phyloP scores from a whole-genome alignment of 306 rosid genomes.

The Quercus gilva region DNA sequence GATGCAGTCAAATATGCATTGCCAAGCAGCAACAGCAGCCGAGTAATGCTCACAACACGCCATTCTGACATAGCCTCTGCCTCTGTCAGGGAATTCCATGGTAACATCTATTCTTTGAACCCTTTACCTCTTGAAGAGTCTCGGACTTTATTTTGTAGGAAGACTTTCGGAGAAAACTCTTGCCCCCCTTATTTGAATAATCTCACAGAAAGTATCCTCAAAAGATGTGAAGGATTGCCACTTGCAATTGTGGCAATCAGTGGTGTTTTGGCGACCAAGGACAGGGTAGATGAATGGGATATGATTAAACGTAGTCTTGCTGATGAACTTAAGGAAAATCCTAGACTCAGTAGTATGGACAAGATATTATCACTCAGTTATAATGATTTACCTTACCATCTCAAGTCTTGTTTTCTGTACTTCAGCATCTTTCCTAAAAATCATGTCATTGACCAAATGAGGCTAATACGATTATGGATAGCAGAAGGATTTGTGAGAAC shows the following conservation, averaged over 20 bases:
- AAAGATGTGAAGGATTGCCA: conserved; percentile 50
- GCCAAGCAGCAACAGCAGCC: conserved; percentile 43
- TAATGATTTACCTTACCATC: not conserved
- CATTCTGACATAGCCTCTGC: conserved; percentile 38
- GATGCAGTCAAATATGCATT: conserved; percentile 43
- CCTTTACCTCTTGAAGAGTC: conserved; percentile 44
- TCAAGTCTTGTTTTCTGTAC: conserved; percentile 3
- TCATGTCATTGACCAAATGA: not conserved
- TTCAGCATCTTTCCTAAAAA: conserved; percentile 1
- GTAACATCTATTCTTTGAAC: conserved; percentile 34
- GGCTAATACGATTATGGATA: conserved; percentile 21
- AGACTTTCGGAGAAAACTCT: conserved; percentile 39
- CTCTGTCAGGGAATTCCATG: conserved; percentile 29
- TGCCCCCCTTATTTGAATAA: conserved; percentile 44
- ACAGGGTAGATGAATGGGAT: conserved; percentile 45
- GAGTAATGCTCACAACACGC: conserved; percentile 56
- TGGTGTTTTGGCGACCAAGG: conserved; percentile 41
- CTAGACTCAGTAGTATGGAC: not conserved
- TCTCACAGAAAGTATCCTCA: conserved; percentile 21
- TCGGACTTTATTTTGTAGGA: conserved; percentile 47
- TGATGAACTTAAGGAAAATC: not conserved
- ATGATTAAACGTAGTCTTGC: not conserved
- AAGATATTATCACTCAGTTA: not conserved
- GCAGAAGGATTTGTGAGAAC: conserved; percentile 16
- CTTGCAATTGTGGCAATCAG: conserved; percentile 54